Percentiles rank a stretch among this genome's conserved stretches.
Conservation (phyloP, 805 yeast genomes). For the Brettanomyces anomalus region DNA sequence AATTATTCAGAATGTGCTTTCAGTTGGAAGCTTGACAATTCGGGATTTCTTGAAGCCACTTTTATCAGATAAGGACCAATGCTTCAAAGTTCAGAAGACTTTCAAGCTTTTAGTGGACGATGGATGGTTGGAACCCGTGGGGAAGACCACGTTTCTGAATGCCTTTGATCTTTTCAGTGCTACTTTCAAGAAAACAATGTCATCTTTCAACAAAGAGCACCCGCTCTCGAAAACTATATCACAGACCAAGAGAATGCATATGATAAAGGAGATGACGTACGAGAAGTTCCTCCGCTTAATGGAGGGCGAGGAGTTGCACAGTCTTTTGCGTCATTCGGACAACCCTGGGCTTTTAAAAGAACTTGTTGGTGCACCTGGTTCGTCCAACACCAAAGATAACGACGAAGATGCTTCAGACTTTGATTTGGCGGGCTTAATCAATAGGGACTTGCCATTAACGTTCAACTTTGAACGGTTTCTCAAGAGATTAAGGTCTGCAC, state of each 20-base stretch:
- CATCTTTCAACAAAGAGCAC: slow-evolving; percentile 19
- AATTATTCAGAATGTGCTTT: slow-evolving; percentile 60
- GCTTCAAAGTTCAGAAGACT: slow-evolving; percentile 23
- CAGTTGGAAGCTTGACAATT: slow-evolving; percentile 56
- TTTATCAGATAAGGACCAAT: slow-evolving; percentile 15
- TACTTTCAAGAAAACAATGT: slow-evolving; percentile 31
- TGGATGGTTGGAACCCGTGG: slow-evolving; percentile 43
- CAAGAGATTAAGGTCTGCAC: slow-evolving; percentile 54
- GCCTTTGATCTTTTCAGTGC: slow-evolving; percentile 23
- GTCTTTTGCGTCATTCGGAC: slow-evolving; percentile 1
- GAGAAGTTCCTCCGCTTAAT: slow-evolving; percentile 15
- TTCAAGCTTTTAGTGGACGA: slow-evolving; percentile 39
- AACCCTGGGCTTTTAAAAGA: slow-evolving; percentile 1
- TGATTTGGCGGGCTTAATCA: slow-evolving; percentile 30
- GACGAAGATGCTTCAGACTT: slow-evolving; percentile 5
- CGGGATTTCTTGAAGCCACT: slow-evolving; percentile 24
- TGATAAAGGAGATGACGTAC: slow-evolving; percentile 52
- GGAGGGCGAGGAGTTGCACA: slow-evolving; percentile 6
- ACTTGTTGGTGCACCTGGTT: not conserved
- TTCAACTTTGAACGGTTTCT: slow-evolving; percentile 61
- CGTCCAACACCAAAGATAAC: slow-evolving; percentile 2
- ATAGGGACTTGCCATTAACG: slow-evolving; percentile 42
- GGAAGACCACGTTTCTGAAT: slow-evolving; percentile 22
- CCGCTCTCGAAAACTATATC: slow-evolving; percentile 25
- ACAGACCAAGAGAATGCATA: slow-evolving; percentile 47